Evolutionary conservation across 140 eudicot genomes (phyloP), one percentile per base, ranked within the genome.

Genomic region (Ambrosia hybrid): DNA sequence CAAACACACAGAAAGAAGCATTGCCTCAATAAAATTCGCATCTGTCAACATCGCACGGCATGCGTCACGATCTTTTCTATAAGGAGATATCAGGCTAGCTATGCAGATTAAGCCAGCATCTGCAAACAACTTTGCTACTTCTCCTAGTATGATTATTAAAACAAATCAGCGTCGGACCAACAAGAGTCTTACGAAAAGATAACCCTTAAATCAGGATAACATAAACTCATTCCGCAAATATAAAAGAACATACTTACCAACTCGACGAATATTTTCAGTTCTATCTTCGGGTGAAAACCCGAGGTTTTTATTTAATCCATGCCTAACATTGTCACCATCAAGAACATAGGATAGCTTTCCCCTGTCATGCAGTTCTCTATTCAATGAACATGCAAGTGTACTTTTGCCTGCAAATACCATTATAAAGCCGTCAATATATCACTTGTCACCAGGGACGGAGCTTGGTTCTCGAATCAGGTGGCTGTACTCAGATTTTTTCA

Each of bases 281-380:
- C 99, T 82, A 77, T 90, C 97, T 74, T 90, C 95, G 2, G 97
- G 84, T 52, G 82, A 38, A 75, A 93, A 93, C 43, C 99, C 97
- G 52, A 93, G 97, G 73, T 93, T 88, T 83, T 90, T 93, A 83
- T 93, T 93, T 16, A 93, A 76, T 56, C 99, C 99, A 78, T 93
- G 97, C 80, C 99, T 88, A 65, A 93, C 78, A 85, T 93, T 93
- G 83, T 93, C 99, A 65, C 99, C 99, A 58, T 93, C 99, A 74
- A 93, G 99, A 77, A 93, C 89, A 59, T 93, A 93, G 10, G 99
- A 88, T 33, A 93, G 90, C 45, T 86, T 93, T 49, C 96, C 99
- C 85, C 81, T 83, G 14, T 90, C 80, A 74, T 93, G 91, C 76
- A 93, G 74, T 81, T 89, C 95, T 83, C 99, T 90, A 30, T 81